phyloP scores from a whole-genome alignment of 2,329 filamentous ascomycete genomes.

The Penicillium sp. region DNA sequence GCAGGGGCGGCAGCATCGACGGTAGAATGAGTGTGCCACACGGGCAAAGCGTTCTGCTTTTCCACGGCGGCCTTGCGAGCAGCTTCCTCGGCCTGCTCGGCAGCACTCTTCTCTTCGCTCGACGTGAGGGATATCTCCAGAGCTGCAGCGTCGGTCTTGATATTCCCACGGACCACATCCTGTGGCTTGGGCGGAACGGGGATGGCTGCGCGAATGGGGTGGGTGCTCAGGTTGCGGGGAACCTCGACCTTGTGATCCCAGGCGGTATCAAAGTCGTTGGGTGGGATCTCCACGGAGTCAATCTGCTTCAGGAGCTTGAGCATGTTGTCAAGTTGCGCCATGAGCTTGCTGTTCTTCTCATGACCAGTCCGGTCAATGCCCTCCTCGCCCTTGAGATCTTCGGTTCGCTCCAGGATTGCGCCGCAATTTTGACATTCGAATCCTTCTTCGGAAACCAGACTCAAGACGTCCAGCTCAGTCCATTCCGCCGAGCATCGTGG shows the following conservation, averaged over 20 bases:
- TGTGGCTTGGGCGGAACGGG: slow-evolving; percentile 48
- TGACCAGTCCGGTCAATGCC: slow-evolving; percentile 55
- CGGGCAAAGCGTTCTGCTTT: slow-evolving; percentile 59
- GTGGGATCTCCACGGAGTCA: slow-evolving; percentile 54
- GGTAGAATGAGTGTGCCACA: slow-evolving; percentile 60
- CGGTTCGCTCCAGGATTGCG: slow-evolving; percentile 51
- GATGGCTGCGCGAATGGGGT: slow-evolving; percentile 50
- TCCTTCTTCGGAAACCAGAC: slow-evolving; percentile 69
- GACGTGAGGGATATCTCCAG: slow-evolving; percentile 58
- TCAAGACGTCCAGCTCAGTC: slow-evolving; percentile 87
- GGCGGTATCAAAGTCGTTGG: slow-evolving; percentile 56
- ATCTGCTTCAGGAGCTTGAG: slow-evolving; percentile 56
- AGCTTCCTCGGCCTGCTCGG: slow-evolving; percentile 55
- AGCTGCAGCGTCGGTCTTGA: slow-evolving; percentile 52
- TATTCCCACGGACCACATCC: slow-evolving; percentile 48
- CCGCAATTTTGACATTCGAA: slow-evolving; percentile 86
- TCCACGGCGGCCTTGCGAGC: slow-evolving; percentile 56
- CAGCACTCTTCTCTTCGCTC: slow-evolving; percentile 55
- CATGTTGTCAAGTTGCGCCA: slow-evolving; percentile 55
- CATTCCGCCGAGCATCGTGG: slow-evolving; percentile 81
- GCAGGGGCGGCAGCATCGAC: slow-evolving; percentile 43
- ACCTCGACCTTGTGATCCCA: slow-evolving; percentile 57
- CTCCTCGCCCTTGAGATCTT: slow-evolving; percentile 52
- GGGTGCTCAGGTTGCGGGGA: slow-evolving; percentile 49
- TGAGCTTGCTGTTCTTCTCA: slow-evolving; percentile 57